Conservation (phyloP, 352 stramenopile species). For the Pythium chondricola region DNA sequence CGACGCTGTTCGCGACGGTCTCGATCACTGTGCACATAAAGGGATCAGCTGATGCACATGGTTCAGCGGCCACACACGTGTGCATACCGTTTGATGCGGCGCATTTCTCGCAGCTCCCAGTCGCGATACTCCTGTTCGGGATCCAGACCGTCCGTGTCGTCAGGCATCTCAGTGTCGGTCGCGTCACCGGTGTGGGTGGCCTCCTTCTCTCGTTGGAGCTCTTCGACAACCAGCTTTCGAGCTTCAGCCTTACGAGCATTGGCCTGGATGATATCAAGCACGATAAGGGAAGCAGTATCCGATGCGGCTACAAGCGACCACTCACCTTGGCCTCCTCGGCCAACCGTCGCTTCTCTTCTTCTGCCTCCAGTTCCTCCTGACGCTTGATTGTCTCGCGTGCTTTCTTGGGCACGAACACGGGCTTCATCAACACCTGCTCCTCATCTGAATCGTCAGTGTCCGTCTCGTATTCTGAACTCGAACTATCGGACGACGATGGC, state of each 20-base stretch:
- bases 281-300: neutral
- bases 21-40: conserved; percentile 48
- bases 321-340: conserved; percentile 42
- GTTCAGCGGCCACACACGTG: neutral
- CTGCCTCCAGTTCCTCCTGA: conserved; percentile 68
- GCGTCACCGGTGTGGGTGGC: conserved; percentile 27
- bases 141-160: conserved; percentile 87
- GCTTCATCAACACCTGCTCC: conserved; percentile 80
- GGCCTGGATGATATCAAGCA: conserved; percentile 12
- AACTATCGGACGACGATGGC: conserved; percentile 30
- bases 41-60: neutral
- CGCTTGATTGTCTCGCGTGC: conserved; percentile 78
- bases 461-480: conserved; percentile 72
- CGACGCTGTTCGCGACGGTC: conserved; percentile 72
- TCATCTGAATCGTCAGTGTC: conserved; percentile 73
- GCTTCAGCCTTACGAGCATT: conserved; percentile 62
- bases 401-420: conserved; percentile 89
- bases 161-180: conserved; percentile 85
- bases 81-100: conserved; percentile 82
- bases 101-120: conserved; percentile 93
- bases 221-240: conserved; percentile 67
- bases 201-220: conserved; percentile 63
- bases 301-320: neutral
- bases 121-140: conserved; percentile 88
- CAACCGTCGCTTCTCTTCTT: conserved; percentile 59